A percentile compares a stretch with the other conserved stretches of the same genome.
These are phyloP conservation scores for Mortierella sp. DNA, from an alignment of 371 early-diverging fungal species.

Conservation along the genomic window DNA sequence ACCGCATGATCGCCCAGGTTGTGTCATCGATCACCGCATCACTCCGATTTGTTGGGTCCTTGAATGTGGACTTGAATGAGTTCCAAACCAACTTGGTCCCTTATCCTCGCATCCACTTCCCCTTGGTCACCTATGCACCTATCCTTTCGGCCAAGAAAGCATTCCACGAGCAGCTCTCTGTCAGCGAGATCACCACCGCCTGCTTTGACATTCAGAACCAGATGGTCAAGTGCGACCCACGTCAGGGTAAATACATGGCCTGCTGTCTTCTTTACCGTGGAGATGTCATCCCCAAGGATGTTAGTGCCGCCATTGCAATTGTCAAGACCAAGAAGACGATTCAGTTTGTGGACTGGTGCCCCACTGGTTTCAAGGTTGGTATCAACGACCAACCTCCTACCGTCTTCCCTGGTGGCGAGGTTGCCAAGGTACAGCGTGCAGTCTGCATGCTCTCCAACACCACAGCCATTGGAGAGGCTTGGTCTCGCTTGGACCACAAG, in stretches of 20 bases:
- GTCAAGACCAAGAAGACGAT: constrained; percentile 93
- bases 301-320: constrained; percentile 88
- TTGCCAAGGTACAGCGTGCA: constrained; percentile 93
- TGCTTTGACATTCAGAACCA: constrained; percentile 97
- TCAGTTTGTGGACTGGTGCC: constrained; percentile 99
- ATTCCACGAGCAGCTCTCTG: constrained; percentile 91
- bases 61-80: constrained; percentile 97
- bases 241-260: constrained; percentile 96
- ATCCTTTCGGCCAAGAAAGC: constrained; percentile 93
- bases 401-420: constrained; percentile 90
- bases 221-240: constrained; percentile 97
- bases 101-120: constrained; percentile 98
- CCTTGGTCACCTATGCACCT: constrained; percentile 96
- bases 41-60: constrained; percentile 96
- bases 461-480: constrained; percentile 97
- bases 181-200: constrained; percentile 90
- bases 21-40: constrained; percentile 99
- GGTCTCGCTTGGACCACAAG: constrained; percentile 96
- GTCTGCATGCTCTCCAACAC: constrained; percentile 97
- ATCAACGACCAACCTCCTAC: constrained; percentile 94
- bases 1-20: constrained; percentile 99
- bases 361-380: constrained; percentile 98
- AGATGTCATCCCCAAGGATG: constrained; percentile 90
- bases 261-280: constrained; percentile 96
- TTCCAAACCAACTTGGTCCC: constrained; percentile 99